A percentile compares a stretch with the other conserved stretches of the same genome.
phyloP scores from a whole-genome alignment of 768 basidiomycete species.

The Xerocomellus dryophilus region DNA sequence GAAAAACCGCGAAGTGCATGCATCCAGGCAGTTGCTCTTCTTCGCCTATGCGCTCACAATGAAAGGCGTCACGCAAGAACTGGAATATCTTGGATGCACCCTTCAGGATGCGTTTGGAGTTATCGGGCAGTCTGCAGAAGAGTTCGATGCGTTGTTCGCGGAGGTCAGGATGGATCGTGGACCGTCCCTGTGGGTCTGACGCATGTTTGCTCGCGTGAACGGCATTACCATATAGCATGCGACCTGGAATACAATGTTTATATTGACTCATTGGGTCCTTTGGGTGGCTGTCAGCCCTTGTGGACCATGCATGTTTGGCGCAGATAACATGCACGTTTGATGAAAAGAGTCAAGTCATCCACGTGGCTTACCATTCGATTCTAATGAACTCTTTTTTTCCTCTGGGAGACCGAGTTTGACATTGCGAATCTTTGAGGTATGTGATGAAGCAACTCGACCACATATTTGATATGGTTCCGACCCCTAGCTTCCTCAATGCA shows the following conservation, averaged over 20 bases:
- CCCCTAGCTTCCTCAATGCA: neutral
- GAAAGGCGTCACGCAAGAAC: constrained; percentile 89
- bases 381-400: neutral
- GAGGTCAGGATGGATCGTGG: constrained; percentile 8
- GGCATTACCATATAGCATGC: neutral
- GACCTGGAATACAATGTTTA: constrained; percentile 8
- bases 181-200: constrained; percentile 15
- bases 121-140: constrained; percentile 75
- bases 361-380: constrained; percentile 5
- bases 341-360: neutral
- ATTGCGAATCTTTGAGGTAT: neutral
- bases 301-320: constrained; percentile 6
- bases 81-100: constrained; percentile 76
- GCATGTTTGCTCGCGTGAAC: neutral
- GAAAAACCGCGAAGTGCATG: constrained; percentile 75
- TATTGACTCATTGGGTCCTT: neutral
- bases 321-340: constrained; percentile 8
- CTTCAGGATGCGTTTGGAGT: constrained; percentile 92
- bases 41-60: constrained; percentile 93
- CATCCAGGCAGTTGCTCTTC: constrained; percentile 83
- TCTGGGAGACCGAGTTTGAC: neutral
- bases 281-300: constrained; percentile 1
- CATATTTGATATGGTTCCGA: neutral
- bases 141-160: constrained; percentile 78
- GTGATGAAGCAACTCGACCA: neutral